These are phyloP conservation scores for Oldenlandia corymbosa DNA, from an alignment of 257 asterid genomes.

Conservation along the genomic window DNA sequence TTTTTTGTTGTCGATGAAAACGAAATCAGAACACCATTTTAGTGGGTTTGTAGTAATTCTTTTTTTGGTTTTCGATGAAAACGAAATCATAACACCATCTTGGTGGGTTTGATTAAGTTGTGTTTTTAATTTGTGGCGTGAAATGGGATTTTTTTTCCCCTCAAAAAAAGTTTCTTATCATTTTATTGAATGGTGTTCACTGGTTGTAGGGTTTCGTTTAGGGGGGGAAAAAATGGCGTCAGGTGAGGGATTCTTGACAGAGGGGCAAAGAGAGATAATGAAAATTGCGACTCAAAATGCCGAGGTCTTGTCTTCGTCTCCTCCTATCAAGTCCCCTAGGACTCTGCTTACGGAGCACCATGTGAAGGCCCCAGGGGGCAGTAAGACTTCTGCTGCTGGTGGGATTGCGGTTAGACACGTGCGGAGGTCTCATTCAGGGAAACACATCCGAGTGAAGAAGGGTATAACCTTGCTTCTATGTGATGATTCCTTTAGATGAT, in stretches of 20 bases:
- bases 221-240: conserved; percentile 61
- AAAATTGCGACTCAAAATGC: conserved; percentile 66
- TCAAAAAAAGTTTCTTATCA: no score
- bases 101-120: no score
- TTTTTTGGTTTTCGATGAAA: no score
- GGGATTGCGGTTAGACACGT: conserved; percentile 66
- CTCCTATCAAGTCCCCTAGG: conserved; percentile 47
- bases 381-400: conserved; percentile 67
- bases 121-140: no score
- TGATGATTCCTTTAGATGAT: background rate
- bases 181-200: no score
- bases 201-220: conserved; percentile 32
- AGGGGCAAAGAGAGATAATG: conserved; percentile 81
- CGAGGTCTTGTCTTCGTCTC: conserved; percentile 59
- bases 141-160: no score
- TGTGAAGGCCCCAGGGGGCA: conserved; percentile 67
- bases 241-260: conserved; percentile 78
- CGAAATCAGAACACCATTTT: background rate
- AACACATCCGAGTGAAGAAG: conserved; percentile 65
- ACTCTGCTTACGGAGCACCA: conserved; percentile 50
- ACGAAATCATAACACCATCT: no score
- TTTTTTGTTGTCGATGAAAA: no score
- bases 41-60: background rate
- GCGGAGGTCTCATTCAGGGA: conserved; percentile 81
- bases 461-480: conserved; percentile 31